Percentiles rank a stretch among this genome's conserved stretches.
phyloP scores from a whole-genome alignment of 2,329 filamentous ascomycete genomes.

The Stachybotrys chlorohalonatus region DNA sequence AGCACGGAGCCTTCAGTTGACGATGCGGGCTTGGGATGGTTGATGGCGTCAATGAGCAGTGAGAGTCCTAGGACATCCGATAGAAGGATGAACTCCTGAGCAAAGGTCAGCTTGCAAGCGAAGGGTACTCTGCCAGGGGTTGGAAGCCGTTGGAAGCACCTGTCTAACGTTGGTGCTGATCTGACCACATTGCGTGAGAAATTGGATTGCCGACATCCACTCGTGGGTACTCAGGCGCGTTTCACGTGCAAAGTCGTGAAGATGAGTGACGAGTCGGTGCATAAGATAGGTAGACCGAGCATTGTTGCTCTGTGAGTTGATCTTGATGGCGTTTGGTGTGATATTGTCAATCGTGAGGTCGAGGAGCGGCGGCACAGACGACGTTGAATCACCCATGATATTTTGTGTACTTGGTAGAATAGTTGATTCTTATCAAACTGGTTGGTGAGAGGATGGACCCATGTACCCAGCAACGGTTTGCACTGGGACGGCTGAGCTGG shows the following conservation, averaged over 20 bases:
- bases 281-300: constrained; percentile 58
- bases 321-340: constrained; percentile 59
- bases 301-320: constrained; percentile 59
- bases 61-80: constrained; percentile 68
- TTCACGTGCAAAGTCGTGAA: constrained; percentile 70
- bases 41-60: constrained; percentile 65
- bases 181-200: constrained; percentile 59
- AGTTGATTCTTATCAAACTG: no score
- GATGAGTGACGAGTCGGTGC: constrained; percentile 59
- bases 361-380: not conserved
- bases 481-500: no score
- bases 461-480: no score
- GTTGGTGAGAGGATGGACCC: no score
- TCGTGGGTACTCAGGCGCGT: constrained; percentile 63
- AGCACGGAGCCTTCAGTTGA: constrained; percentile 70
- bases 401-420: no score
- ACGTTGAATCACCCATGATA: no score
- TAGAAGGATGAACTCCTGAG: constrained; percentile 64
- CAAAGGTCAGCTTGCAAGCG: not conserved
- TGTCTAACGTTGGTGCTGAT: constrained; percentile 55
- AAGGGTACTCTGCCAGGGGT: not conserved
- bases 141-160: not conserved
- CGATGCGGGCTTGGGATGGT: constrained; percentile 61
- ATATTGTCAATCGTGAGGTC: constrained; percentile 68
- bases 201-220: constrained; percentile 63